Evolutionary conservation across 164 flowering plant species (phyloP).

Genomic region (Vitis cinerea): DNA sequence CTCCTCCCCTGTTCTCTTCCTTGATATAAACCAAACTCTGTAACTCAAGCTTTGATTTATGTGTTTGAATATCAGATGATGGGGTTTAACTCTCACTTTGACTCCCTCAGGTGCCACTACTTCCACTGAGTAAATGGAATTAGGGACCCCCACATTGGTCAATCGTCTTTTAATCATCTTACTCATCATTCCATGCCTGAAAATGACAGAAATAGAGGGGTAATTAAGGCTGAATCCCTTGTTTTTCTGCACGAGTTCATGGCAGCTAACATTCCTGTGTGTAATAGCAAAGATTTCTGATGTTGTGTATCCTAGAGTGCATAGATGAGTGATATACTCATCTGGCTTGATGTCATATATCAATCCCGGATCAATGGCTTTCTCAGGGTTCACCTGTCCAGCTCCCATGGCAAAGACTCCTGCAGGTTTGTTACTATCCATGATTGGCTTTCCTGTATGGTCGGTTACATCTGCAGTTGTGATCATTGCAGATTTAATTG

Average conservation of each 20-base stretch:
- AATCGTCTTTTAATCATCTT: constrained; percentile 50
- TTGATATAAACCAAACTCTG: constrained; percentile 57
- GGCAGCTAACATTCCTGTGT: constrained; percentile 73
- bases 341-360: constrained; percentile 69
- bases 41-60: constrained; percentile 58
- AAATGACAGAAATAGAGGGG: constrained; percentile 73
- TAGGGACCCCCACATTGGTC: constrained; percentile 80
- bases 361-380: constrained; percentile 78
- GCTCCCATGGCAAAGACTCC: constrained; percentile 71
- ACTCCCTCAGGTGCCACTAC: constrained; percentile 77
- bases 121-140: constrained; percentile 68
- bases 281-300: constrained; percentile 68
- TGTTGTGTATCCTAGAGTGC: constrained; percentile 62
- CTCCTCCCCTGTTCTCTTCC: constrained; percentile 28
- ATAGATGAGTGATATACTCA: constrained; percentile 75
- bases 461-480: constrained; percentile 70
- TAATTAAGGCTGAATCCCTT: constrained; percentile 82
- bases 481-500: constrained; percentile 84
- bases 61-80: constrained; percentile 45
- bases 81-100: constrained; percentile 62
- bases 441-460: constrained; percentile 56
- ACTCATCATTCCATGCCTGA: constrained; percentile 47
- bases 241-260: constrained; percentile 38
- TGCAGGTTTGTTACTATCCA: constrained; percentile 71
- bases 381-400: constrained; percentile 85